Base-by-base conservation (phyloP, 2,329 filamentous ascomycete species). In the Colletotrichum sp. region DNA sequence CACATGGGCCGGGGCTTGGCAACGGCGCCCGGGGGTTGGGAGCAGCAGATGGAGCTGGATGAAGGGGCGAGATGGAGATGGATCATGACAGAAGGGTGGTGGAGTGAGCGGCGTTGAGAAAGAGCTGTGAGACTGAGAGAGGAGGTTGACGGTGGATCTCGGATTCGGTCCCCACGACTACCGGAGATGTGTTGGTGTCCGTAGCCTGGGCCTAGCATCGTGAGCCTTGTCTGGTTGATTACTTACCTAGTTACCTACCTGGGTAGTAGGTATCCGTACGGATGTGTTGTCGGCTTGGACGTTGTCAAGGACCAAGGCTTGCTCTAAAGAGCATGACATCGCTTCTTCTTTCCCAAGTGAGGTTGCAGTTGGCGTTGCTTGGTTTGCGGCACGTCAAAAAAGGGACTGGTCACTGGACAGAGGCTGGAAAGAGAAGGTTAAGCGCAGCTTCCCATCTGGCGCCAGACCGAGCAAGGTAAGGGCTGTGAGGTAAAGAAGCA, bases 1-100 rank as follows among this genome's bases (percentile, higher is more conserved):
- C 70, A 69, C 57, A 72, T 34, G 25, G n/a, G 39, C 70, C 73
- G 55, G 70, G 57, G 15, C 57, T 73, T 76, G 69, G 73, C 69
- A 67, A 64, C 69, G 73, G 73, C 39, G 36, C 22, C 73, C 22
- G 69, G 68, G 69, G 61, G 30, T 73, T 39, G 64, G n/a, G 44
- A 52, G n/a, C 44, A 22, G n/a, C n/a, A 52, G 12, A 25, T 63
- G 44, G 32, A 49, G 62, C 61, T 16, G 70, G 66, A 34, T 52
- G 64, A 72, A 72, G 63, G 69, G 63, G 16, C 29, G 32, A 32
- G 27, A 65, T 63, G 59, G 27, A 44, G 64, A 55, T n/a, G 27
- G 61, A 52, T 49, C 63, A 67, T 63, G 63, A 62, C 6, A 13
- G 13, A 32, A 72, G 57, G 61, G 19, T 67, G 36, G 44, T 66